Evolutionary conservation across 345 rosid species (phyloP), one percentile per base, ranked within the genome.

Genomic region (Brassica nigra): DNA sequence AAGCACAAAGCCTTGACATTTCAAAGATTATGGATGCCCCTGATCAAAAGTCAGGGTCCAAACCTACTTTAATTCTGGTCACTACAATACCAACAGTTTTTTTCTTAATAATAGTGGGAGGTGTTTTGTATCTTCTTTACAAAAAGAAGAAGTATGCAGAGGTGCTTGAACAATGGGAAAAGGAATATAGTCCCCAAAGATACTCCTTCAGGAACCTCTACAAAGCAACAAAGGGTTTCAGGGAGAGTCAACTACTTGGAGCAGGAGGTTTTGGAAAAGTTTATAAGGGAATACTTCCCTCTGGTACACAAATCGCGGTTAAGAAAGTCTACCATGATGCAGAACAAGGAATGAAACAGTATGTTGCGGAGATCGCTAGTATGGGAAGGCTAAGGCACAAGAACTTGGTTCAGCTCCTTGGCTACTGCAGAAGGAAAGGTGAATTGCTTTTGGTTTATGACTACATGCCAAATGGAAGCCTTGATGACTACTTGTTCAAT

Each of bases 401-500:
- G 61, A 54, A 54, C 61, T 54, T 54, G 61, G 61, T 54, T 2
- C 61, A 54, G 23, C 61, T 54, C 61, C 61, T 54, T 16, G 61
- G 61, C 1, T 54, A 54, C 61, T 54, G 61, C 61, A 54, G 61
- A 54, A 3, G 61, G 3, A 54, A 16, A 54, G 61, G 61, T 16
- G 61, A 54, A 54, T 7, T 54, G 61, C 61, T 54, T 54, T 54
- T 54, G 61, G 61, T 54, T 54, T 54, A 54, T 54, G 61, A 54
- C 61, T 54, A 54, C 61, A 54, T 54, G 61, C 61, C 61, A 54
- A 54, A 54, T 16, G 61, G 61, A 15, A 54, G 61, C 27, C 16
- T 54, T 1, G 61, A 54, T 54, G 3, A 54, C 61, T 54, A 16
- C 61, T 54, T 54, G 61, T 54, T 54, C 10, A 54, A 54, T 6